Conservation (phyloP, 1,139 yeast species). For the Meyerozyma elateridarum region DNA sequence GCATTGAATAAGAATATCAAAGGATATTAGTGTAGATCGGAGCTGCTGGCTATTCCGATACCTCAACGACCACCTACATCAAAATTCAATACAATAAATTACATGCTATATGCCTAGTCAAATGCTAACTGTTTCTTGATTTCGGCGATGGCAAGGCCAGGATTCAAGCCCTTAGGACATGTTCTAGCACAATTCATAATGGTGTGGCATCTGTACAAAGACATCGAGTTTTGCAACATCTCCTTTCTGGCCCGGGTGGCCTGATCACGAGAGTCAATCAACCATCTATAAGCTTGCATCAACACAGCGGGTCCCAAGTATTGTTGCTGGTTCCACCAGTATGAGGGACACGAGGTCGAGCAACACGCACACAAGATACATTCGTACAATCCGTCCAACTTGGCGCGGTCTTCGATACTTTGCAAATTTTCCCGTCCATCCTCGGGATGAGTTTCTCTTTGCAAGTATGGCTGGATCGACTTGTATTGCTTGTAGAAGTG, state of each 20-base stretch:
- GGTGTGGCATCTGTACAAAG: conserved; percentile 97
- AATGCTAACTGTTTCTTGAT: conserved; percentile 91
- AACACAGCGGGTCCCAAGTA: conserved; percentile 97
- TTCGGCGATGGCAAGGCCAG: conserved; percentile 96
- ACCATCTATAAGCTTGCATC: conserved; percentile 99
- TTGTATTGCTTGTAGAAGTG: conserved; percentile 98
- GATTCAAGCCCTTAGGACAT: conserved; percentile 98
- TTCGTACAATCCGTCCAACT: conserved; percentile 94
- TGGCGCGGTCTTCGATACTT: conserved; percentile 88
- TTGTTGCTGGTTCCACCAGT: conserved; percentile 99
- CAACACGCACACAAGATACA: conserved; percentile 99
- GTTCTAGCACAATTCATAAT: conserved; percentile 97
- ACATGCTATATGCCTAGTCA: conserved; percentile 35
- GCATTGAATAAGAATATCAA: no score
- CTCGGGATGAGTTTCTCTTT: conserved; percentile 72
- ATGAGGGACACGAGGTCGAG: conserved; percentile 97
- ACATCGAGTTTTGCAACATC: conserved; percentile 95
- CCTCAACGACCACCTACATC: no score
- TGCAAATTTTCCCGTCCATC: conserved; percentile 95
- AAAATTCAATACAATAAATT: conserved; percentile 3
- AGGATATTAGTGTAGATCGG: no score
- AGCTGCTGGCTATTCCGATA: no score
- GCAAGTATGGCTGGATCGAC: conserved; percentile 95
- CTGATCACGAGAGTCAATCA: conserved; percentile 94
- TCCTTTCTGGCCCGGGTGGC: conserved; percentile 78